Evolutionary conservation across 441 rosid species (phyloP).

Genomic region (Populus trichocarpa): DNA sequence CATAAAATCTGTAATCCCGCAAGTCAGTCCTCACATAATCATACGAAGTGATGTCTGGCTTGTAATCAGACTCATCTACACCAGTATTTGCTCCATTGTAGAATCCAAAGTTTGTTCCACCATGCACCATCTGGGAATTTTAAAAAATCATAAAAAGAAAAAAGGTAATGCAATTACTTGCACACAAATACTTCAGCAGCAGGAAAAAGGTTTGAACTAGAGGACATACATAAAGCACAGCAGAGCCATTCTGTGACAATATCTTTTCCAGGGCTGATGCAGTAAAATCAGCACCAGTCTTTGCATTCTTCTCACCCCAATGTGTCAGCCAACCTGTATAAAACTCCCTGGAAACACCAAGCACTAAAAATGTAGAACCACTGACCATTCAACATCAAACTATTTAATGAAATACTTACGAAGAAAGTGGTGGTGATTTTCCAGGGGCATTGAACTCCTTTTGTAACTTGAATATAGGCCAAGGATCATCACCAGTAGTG

Average conservation of each 20-base stretch:
- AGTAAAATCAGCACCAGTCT: slow-evolving; percentile 60
- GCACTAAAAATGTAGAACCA: slow-evolving; percentile 16
- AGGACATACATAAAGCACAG: slow-evolving; percentile 82
- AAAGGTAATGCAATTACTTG: background rate
- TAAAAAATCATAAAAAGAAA: slow-evolving; percentile 6
- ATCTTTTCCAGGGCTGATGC: slow-evolving; percentile 76
- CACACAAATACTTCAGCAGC: slow-evolving; percentile 13
- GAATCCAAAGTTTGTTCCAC: slow-evolving; percentile 98
- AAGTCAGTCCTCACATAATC: slow-evolving; percentile 66
- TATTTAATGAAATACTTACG: slow-evolving; percentile 47
- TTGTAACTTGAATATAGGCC: slow-evolving; percentile 85
- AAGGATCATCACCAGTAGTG: slow-evolving; percentile 72
- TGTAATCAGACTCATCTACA: slow-evolving; percentile 54
- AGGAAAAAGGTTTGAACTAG: slow-evolving; percentile 8
- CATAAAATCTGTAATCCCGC: slow-evolving; percentile 5
- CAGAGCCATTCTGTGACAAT: slow-evolving; percentile 77
- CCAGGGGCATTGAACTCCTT: slow-evolving; percentile 90
- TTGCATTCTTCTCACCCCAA: slow-evolving; percentile 83
- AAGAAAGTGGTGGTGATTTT: slow-evolving; percentile 89
- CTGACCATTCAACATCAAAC: background rate
- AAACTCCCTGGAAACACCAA: slow-evolving; percentile 62
- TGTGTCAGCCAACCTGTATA: slow-evolving; percentile 99
- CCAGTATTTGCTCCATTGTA: slow-evolving; percentile 94
- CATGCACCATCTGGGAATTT: slow-evolving; percentile 86
- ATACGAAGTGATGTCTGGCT: slow-evolving; percentile 93